Percentiles rank a stretch among this genome's conserved stretches.
Conservation (phyloP, 371 early-diverging fungal genomes). For the Mucor racemosus region DNA sequence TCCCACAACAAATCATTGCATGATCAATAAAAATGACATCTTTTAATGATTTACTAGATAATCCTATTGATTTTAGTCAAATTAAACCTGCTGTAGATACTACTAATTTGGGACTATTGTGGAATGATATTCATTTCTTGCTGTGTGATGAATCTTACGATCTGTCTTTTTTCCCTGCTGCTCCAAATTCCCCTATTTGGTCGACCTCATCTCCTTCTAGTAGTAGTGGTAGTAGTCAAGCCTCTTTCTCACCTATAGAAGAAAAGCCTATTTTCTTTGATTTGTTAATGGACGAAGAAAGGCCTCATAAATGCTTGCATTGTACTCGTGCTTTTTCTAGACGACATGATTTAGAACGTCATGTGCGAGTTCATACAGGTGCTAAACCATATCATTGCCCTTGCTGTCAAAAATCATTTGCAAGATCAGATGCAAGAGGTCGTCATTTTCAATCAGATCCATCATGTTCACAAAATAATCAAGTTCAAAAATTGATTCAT, state of each 20-base stretch:
- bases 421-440: constrained; percentile 62
- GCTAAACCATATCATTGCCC: constrained; percentile 57
- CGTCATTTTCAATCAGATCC: constrained; percentile 48
- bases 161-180: not conserved
- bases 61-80: constrained; percentile 13
- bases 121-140: constrained; percentile 8
- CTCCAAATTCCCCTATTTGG: constrained; percentile 1
- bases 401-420: constrained; percentile 57
- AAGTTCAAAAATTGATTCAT: constrained; percentile 12
- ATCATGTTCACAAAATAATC: constrained; percentile 4
- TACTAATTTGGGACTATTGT: not conserved
- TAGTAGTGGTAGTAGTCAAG: constrained; percentile 4
- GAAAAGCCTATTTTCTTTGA: constrained; percentile 5
- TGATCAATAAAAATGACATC: not conserved
- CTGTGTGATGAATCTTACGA: not conserved
- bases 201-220: not conserved
- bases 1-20: not conserved
- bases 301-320: constrained; percentile 21
- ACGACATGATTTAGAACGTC: constrained; percentile 38
- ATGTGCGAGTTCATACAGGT: constrained; percentile 56
- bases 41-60: not conserved
- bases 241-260: constrained; percentile 6
- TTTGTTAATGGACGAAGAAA: constrained; percentile 3
- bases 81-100: not conserved
- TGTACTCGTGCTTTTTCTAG: constrained; percentile 35